These are phyloP conservation scores for Penicillium occitanis DNA, from an alignment of 2,329 filamentous ascomycete species.

Conservation along the genomic window DNA sequence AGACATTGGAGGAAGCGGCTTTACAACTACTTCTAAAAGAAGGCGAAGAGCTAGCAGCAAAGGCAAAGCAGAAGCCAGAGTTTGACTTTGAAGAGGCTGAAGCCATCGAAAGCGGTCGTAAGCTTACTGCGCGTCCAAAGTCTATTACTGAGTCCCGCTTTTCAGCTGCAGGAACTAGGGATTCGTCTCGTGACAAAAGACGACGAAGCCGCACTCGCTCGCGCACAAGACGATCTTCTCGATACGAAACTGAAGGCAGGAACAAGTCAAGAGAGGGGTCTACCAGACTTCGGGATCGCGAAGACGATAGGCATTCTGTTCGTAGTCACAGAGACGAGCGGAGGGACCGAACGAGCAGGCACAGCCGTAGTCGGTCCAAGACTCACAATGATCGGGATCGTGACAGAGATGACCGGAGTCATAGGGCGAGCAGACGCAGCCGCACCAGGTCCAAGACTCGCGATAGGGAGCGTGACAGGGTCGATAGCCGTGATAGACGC, in stretches of 20 bases:
- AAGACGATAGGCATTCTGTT: conserved; percentile 20
- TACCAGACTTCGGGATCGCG: conserved; percentile 24
- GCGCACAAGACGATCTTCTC: conserved; percentile 26
- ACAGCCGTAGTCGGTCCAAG: conserved; percentile 32
- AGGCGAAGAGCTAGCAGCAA: conserved; percentile 55
- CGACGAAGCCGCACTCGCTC: conserved; percentile 32
- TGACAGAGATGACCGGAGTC: conserved; percentile 30
- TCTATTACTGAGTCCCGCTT: conserved; percentile 30
- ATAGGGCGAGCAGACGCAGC: conserved; percentile 24
- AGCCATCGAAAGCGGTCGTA: conserved; percentile 41
- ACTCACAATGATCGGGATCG: conserved; percentile 31
- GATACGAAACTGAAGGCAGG: conserved; percentile 25
- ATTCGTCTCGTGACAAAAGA: conserved; percentile 30
- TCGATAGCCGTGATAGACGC: conserved; percentile 29
- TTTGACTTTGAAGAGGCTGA: conserved; percentile 52
- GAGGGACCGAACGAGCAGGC: conserved; percentile 2
- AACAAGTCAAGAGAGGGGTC: conserved; percentile 24
- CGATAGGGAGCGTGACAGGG: conserved; percentile 34
- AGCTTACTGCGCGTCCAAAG: conserved; percentile 33
- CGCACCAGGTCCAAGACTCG: conserved; percentile 29
- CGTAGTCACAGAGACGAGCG: conserved; percentile 19
- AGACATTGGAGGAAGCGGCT: conserved; percentile 57
- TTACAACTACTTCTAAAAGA: conserved; percentile 56
- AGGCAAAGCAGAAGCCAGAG: conserved; percentile 51
- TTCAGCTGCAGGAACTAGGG: conserved; percentile 28